Percentiles rank a stretch among this genome's conserved stretches.
phyloP scores from a whole-genome alignment of 208 protist genomes.

The Wallacemonas collosoma region DNA sequence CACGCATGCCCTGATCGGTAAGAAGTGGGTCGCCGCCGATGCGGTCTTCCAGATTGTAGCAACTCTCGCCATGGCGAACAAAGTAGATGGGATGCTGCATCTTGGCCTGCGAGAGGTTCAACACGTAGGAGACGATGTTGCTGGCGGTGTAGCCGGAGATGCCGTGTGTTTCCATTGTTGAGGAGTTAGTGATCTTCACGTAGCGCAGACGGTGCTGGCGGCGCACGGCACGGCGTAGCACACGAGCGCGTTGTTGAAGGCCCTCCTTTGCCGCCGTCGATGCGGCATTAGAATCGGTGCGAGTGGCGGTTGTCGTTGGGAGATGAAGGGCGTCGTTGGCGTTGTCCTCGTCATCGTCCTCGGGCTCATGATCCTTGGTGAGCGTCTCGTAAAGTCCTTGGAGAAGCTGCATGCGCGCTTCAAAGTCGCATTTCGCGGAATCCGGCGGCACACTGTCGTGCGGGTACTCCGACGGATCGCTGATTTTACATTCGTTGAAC shows the following conservation, averaged over 20 bases:
- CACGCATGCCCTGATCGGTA: constrained; percentile 73
- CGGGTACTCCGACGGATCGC: constrained; percentile 72
- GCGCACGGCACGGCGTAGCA: constrained; percentile 2
- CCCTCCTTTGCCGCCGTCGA: neutral
- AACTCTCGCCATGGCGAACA: constrained; percentile 83
- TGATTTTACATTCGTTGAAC: constrained; percentile 71
- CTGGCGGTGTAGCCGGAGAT: constrained; percentile 73
- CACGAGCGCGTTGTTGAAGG: neutral
- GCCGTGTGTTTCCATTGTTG: constrained; percentile 67
- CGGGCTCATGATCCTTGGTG: neutral
- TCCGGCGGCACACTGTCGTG: constrained; percentile 22
- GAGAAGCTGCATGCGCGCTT: constrained; percentile 49
- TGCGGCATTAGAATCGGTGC: no score
- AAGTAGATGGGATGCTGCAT: constrained; percentile 92
- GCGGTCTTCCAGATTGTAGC: constrained; percentile 85
- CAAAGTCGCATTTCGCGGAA: constrained; percentile 62
- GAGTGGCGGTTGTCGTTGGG: no score
- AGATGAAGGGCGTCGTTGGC: neutral
- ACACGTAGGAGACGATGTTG: constrained; percentile 83
- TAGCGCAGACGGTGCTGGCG: constrained; percentile 30
- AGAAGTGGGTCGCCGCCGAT: constrained; percentile 85
- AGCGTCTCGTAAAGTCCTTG: constrained; percentile 63
- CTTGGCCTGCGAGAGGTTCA: constrained; percentile 85
- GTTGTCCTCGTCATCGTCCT: neutral
- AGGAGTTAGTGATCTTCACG: constrained; percentile 58